Conservation (phyloP, 1,139 yeast species). For the Debaryomyces psychrophilus region DNA sequence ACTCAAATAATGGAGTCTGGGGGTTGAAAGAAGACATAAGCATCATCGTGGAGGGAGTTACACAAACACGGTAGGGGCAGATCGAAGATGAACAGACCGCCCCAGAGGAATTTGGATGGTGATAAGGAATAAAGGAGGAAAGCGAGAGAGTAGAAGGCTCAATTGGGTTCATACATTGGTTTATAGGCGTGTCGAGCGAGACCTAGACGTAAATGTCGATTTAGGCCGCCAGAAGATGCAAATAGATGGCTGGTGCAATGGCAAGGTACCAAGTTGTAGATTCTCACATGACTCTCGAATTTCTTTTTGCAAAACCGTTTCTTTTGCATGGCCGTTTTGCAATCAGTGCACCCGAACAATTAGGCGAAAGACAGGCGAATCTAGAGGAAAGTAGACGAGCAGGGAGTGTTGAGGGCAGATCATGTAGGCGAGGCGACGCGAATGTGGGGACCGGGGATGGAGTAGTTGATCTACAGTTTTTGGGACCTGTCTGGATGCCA, state of each 20-base stretch:
- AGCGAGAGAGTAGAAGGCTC: neutral
- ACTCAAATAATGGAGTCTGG: neutral
- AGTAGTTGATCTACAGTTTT: too few relatives aligned
- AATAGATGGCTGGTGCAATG: neutral
- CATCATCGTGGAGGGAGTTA: neutral
- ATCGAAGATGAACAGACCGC: slow-evolving; percentile 2
- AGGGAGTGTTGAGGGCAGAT: too few relatives aligned
- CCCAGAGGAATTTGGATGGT: neutral
- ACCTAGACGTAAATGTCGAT: too few relatives aligned
- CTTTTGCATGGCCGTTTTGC: neutral
- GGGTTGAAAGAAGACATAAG: neutral
- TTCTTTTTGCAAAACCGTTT: neutral
- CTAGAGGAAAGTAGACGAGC: too few relatives aligned
- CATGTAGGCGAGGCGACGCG: too few relatives aligned
- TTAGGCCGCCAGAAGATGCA: too few relatives aligned
- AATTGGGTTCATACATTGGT: neutral
- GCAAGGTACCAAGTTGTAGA: neutral
- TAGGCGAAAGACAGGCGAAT: neutral
- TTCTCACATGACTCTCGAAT: slow-evolving; percentile 1
- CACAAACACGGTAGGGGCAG: slow-evolving; percentile 6
- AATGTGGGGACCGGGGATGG: too few relatives aligned
- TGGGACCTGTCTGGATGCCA: too few relatives aligned
- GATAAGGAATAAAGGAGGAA: neutral
- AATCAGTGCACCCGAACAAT: slow-evolving; percentile 1
- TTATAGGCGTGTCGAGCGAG: too few relatives aligned